Evolutionary conservation across 2,329 filamentous ascomycete species (phyloP), one percentile per base, ranked within the genome.

Genomic region (Colletotrichum godetiae): DNA sequence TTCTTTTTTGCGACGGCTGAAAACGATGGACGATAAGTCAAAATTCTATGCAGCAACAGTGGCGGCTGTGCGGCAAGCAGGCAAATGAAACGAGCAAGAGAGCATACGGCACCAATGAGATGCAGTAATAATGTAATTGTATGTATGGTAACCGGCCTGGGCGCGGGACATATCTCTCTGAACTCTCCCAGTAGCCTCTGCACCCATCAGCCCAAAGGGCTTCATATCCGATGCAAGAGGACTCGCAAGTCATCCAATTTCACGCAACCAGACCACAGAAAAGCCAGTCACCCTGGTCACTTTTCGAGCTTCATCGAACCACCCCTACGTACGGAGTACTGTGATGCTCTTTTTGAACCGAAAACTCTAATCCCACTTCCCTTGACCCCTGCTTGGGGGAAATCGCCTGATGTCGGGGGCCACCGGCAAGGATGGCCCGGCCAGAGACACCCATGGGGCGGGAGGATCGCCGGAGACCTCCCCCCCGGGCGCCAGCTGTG

Each of bases 291-390:
- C 33, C 33, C 33, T 35, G 42, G 42, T 49, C 42, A 5, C 5
- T 49, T 19, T 8, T 49, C 42, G 22, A n/a, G 22, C 68, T 56
- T 55, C 8, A 55, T 59, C 57, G 55, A 64, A 58, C 24, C 59
- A 64, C 52, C 19, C 58, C 55, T 56, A 37, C n/a, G n/a, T n/a
- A n/a, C n/a, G n/a, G n/a, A n/a, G n/a, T n/a, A n/a, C 55, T 61
- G 27, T 35, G 19, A 37, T 58, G 19, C 42, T 49, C 42, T 49
- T 58, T 31, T 29, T 35, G 24, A 56, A n/a, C 33, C 66, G 15
- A 73, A 60, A 70, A 70, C 66, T 73, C 67, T 73, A 70, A 70
- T 73, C 66, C 27, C 46, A 70, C 60, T 49, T 64, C 70, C 35
- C 59, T 56, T 58, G 35, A 53, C 61, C 59, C 60, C 59, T 69